Evolutionary conservation across 345 rosid genomes (phyloP).

Genomic region (Kernera saxatilis): DNA sequence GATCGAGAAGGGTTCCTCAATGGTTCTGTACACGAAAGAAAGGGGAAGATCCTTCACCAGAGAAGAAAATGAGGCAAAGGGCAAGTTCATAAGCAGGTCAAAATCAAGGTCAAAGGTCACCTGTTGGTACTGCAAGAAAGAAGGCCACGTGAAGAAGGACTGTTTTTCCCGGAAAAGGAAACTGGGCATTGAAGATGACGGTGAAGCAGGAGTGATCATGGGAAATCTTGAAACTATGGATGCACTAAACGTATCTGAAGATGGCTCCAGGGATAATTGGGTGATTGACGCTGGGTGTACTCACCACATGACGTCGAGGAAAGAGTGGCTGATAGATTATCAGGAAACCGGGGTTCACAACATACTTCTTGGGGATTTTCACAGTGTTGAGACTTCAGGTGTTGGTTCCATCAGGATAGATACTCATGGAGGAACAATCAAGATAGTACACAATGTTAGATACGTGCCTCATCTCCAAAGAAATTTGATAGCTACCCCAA

Average conservation of each 20-base stretch:
- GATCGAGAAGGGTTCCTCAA: no score
- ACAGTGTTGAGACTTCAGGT: fast-evolving
- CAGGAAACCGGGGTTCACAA: no score
- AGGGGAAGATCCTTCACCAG: no score
- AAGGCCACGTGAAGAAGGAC: not conserved
- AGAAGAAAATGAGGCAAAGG: no score
- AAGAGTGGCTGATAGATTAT: no score
- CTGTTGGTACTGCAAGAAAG: not conserved
- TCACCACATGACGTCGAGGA: not conserved
- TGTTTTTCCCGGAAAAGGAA: not conserved
- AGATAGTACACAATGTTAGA: not conserved
- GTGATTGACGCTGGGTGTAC: not conserved
- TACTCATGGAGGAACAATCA: not conserved
- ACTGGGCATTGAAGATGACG: not conserved
- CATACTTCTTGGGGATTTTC: not conserved
- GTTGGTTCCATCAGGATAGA: not conserved
- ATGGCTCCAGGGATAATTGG: not conserved
- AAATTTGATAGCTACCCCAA: not conserved
- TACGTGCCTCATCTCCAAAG: not conserved
- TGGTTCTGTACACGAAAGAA: no score
- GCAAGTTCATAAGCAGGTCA: no score
- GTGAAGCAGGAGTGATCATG: not conserved
- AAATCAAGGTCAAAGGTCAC: no score
- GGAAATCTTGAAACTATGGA: no score
- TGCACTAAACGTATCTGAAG: not conserved